A percentile compares a stretch with the other conserved stretches of the same genome.
phyloP scores from a whole-genome alignment of 768 basidiomycete species.

The Hydnomerulius pinastri region DNA sequence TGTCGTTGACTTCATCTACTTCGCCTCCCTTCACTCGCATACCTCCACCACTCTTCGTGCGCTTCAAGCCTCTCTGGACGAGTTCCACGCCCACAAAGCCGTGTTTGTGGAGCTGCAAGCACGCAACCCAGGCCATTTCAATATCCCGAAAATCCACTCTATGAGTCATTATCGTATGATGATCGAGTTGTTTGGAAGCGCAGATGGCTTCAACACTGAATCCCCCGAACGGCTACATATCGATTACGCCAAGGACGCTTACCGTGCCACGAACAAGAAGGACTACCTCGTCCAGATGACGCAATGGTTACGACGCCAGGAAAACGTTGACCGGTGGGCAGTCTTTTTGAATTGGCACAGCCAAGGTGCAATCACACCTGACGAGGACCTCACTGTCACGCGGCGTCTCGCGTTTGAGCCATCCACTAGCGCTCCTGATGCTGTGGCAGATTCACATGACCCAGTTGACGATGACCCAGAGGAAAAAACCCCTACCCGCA shows the following conservation, averaged over 20 bases:
- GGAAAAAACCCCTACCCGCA: too few species aligned
- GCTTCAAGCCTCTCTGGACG: not conserved
- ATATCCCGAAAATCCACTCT: slow-evolving; percentile 29
- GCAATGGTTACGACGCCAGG: slow-evolving; percentile 20
- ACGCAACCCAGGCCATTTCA: slow-evolving; percentile 21
- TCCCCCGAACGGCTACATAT: slow-evolving; percentile 33
- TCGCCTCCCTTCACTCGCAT: slow-evolving; percentile 9
- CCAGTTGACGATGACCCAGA: too few species aligned
- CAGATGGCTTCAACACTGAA: slow-evolving; percentile 35
- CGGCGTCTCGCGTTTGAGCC: too few species aligned
- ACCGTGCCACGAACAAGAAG: slow-evolving; percentile 28
- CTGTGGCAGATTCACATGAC: too few species aligned
- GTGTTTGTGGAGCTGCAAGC: slow-evolving; percentile 20
- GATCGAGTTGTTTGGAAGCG: slow-evolving; percentile 21
- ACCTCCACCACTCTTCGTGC: not conserved
- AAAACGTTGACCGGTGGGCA: too few species aligned
- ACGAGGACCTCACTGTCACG: too few species aligned
- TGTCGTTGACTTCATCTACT: slow-evolving; percentile 24
- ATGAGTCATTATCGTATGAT: slow-evolving; percentile 14
- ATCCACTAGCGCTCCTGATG: too few species aligned
- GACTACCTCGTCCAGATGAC: slow-evolving; percentile 36
- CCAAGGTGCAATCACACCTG: too few species aligned
- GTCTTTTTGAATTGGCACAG: too few species aligned
- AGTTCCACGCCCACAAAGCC: slow-evolving; percentile 25
- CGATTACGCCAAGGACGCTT: slow-evolving; percentile 32